Conservation (phyloP, 495 filamentous ascomycete genomes). For the Penicillium steckii region DNA sequence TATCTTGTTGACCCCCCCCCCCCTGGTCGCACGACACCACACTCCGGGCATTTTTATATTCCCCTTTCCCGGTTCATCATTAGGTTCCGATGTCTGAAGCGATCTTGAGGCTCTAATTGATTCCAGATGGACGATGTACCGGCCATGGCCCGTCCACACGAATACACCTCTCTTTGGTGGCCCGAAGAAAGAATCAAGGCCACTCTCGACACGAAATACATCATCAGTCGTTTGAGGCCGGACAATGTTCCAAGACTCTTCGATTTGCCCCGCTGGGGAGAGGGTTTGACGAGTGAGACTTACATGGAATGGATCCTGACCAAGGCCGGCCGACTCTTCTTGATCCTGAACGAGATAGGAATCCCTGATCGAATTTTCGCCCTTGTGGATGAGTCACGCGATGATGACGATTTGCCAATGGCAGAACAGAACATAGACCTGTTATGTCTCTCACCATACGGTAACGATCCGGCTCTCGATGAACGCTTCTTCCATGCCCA, state of each 20-base stretch:
- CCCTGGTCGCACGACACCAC: too few species aligned
- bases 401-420: slow-evolving; percentile 86
- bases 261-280: slow-evolving; percentile 74
- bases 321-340: slow-evolving; percentile 74
- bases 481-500: slow-evolving; percentile 77
- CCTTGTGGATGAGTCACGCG: slow-evolving; percentile 80
- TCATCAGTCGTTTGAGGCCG: slow-evolving; percentile 64
- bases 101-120: neutral
- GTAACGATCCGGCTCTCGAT: slow-evolving; percentile 61
- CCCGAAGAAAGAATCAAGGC: slow-evolving; percentile 71
- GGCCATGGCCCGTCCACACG: slow-evolving; percentile 28
- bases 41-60: neutral
- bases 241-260: slow-evolving; percentile 66
- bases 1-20: neutral
- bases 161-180: slow-evolving; percentile 66
- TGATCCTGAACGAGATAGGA: slow-evolving; percentile 77
- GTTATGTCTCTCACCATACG: slow-evolving; percentile 57
- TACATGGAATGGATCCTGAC: slow-evolving; percentile 92
- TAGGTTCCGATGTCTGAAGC: neutral
- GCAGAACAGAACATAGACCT: slow-evolving; percentile 67
- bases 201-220: slow-evolving; percentile 68
- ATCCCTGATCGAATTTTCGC: slow-evolving; percentile 84
- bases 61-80: neutral
- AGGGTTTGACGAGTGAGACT: slow-evolving; percentile 82
- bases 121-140: slow-evolving; percentile 16